Percentiles rank a stretch among this genome's conserved stretches.
Conservation (phyloP, 2,329 filamentous ascomycete genomes). For the Emmonsiellopsis sp. region DNA sequence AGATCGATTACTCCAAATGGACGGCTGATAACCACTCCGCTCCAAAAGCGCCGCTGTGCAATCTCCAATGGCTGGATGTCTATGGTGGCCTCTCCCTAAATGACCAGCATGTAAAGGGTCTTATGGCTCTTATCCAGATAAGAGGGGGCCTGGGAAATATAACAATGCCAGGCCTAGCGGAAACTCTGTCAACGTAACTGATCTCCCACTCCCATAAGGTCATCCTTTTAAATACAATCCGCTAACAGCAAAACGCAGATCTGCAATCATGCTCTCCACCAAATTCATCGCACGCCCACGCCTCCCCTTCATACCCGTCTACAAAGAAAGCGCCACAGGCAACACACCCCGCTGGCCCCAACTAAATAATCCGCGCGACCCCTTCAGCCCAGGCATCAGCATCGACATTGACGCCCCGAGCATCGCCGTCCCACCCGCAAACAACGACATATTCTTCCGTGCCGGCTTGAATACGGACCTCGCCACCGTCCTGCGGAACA, state of each 20-base stretch:
- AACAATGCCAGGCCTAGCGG: slow-evolving; percentile 26
- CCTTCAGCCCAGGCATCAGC: background rate
- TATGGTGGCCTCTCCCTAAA: slow-evolving; percentile 18
- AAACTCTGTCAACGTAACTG: slow-evolving; percentile 31
- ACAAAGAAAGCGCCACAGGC: slow-evolving; percentile 12
- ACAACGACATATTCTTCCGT: slow-evolving; percentile 1
- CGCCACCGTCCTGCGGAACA: slow-evolving; percentile 14
- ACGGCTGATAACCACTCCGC: slow-evolving; percentile 11
- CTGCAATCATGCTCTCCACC: slow-evolving; percentile 17
- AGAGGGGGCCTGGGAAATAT: slow-evolving; percentile 30
- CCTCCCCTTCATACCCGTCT: slow-evolving; percentile 16
- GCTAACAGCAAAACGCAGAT: slow-evolving; percentile 5
- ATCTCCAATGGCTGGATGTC: slow-evolving; percentile 19
- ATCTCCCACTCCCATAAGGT: background rate
- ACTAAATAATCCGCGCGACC: background rate
- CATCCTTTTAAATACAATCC: background rate
- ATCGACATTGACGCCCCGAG: background rate
- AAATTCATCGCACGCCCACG: slow-evolving; percentile 16
- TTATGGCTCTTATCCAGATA: slow-evolving; percentile 22
- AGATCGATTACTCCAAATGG: slow-evolving; percentile 13
- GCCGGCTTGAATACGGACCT: slow-evolving; percentile 7
- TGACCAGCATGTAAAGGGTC: slow-evolving; percentile 18
- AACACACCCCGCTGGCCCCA: slow-evolving; percentile 14
- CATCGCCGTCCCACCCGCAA: background rate
- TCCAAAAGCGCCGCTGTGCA: slow-evolving; percentile 18